phyloP scores from a whole-genome alignment of 192 early-diverging fungal species.

The Linnemannia zychae region DNA sequence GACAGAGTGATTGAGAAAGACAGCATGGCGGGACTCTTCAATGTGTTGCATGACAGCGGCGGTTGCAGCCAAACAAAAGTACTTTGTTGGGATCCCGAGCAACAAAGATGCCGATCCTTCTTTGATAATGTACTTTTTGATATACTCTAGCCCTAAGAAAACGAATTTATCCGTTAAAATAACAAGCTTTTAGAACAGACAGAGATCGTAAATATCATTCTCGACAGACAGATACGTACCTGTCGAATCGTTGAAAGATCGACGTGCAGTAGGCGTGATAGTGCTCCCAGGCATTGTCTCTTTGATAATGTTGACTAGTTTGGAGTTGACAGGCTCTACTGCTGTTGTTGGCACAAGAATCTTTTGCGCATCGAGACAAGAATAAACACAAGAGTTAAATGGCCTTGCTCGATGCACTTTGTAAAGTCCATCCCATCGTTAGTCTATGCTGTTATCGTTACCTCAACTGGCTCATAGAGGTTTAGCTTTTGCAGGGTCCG shows the following conservation, averaged over 20 bases:
- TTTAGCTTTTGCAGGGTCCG: constrained; percentile 72
- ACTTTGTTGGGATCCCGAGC: constrained; percentile 64
- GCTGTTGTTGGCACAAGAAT: constrained; percentile 66
- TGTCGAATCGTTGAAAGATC: constrained; percentile 68
- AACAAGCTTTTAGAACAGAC: neutral
- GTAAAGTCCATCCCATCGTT: neutral
- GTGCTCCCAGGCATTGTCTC: constrained; percentile 54
- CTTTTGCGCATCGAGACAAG: constrained; percentile 11
- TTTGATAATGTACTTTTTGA: constrained; percentile 63
- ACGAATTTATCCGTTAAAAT: neutral
- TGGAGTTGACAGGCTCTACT: constrained; percentile 65
- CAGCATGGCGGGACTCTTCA: constrained; percentile 63
- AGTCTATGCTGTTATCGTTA: constrained; percentile 20
- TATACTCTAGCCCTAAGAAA: constrained; percentile 43
- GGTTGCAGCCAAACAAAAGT: constrained; percentile 70
- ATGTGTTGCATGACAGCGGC: constrained; percentile 68
- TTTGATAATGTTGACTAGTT: constrained; percentile 64
- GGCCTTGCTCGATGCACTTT: neutral
- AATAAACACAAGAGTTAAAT: neutral
- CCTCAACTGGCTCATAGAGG: constrained; percentile 70
- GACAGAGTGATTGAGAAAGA: constrained; percentile 65
- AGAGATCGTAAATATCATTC: neutral
- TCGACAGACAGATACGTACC: constrained; percentile 45
- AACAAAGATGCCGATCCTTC: constrained; percentile 59
- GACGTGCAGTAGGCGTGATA: constrained; percentile 66